Evolutionary conservation across 1,284 basidiomycete genomes (phyloP).

Genomic region (Apiotrichum mycotoxinovorans): DNA sequence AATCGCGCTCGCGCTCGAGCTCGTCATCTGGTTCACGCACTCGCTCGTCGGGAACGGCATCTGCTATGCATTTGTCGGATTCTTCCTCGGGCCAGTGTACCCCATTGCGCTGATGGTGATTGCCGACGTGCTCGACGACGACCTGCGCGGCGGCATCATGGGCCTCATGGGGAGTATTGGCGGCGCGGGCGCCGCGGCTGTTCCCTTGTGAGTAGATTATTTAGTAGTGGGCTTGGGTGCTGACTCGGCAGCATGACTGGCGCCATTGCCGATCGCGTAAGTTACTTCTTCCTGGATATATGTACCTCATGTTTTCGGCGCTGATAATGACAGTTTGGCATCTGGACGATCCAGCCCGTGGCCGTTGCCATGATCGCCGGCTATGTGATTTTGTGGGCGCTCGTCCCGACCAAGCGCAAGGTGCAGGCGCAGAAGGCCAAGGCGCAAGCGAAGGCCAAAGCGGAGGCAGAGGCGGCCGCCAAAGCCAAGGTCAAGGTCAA

Average conservation of each 20-base stretch:
- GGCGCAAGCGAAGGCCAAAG: too few species aligned
- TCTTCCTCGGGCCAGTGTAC: slow-evolving; percentile 55
- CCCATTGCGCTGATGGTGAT: slow-evolving; percentile 61
- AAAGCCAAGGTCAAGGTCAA: too few species aligned
- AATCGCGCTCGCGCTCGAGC: slow-evolving; percentile 49
- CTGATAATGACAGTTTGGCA: slow-evolving; percentile 4
- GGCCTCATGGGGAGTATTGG: slow-evolving; percentile 61
- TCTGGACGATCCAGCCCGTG: slow-evolving; percentile 21
- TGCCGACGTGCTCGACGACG: slow-evolving; percentile 57
- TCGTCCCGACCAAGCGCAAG: slow-evolving; percentile 11
- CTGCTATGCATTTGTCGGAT: slow-evolving; percentile 58
- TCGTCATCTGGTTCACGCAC: slow-evolving; percentile 60
- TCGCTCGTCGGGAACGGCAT: slow-evolving; percentile 56
- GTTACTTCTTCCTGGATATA: too few species aligned
- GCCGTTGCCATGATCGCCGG: slow-evolving; percentile 14
- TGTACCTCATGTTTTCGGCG: too few species aligned
- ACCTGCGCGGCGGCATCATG: slow-evolving; percentile 60
- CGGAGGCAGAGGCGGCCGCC: too few species aligned
- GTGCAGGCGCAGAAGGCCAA: neutral
- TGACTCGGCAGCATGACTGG: slow-evolving; percentile 10
- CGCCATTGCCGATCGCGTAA: slow-evolving; percentile 12
- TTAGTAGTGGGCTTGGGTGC: too few species aligned
- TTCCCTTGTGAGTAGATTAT: slow-evolving; percentile 53
- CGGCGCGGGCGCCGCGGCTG: slow-evolving; percentile 59
- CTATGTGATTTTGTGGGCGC: slow-evolving; percentile 9